A percentile compares a stretch with the other conserved stretches of the same genome.
Evolutionary conservation across 768 basidiomycete genomes (phyloP).

Genomic region (Russula griseocarnosa): DNA sequence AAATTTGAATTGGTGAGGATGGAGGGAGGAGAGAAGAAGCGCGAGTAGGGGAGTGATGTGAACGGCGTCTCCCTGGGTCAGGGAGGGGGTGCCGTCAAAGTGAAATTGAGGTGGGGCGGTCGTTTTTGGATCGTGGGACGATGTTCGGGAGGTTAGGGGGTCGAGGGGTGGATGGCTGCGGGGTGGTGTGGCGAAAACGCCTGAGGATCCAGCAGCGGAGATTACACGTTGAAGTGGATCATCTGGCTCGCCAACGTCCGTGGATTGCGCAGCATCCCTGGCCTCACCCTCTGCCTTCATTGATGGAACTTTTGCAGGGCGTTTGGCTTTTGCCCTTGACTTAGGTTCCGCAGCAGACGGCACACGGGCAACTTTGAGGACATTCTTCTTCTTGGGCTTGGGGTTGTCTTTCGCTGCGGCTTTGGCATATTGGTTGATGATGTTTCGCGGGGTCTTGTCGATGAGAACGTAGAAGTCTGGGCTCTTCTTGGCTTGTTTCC

Average conservation of each 20-base stretch:
- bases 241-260: neutral
- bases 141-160: constrained; percentile 20
- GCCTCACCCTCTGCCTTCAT: neutral
- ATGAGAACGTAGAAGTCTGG: constrained; percentile 24
- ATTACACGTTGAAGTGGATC: constrained; percentile 5
- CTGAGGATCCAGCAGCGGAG: constrained; percentile 1
- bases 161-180: constrained; percentile 19
- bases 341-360: constrained; percentile 1
- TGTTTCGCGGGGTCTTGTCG: constrained; percentile 26
- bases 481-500: constrained; percentile 1
- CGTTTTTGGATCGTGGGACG: constrained; percentile 18
- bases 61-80: constrained; percentile 14
- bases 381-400: constrained; percentile 16
- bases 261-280: neutral
- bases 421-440: neutral
- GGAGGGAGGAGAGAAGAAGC: constrained; percentile 16
- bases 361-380: too few relatives aligned
- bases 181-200: constrained; percentile 21
- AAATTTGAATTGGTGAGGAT: constrained; percentile 20
- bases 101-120: constrained; percentile 17
- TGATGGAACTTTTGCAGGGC: neutral
- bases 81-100: constrained; percentile 21
- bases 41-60: neutral
- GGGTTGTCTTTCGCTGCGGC: neutral
- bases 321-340: constrained; percentile 19